phyloP scores from a whole-genome alignment of 1,284 basidiomycete species.

The Lentinula novae-zelandiae region DNA sequence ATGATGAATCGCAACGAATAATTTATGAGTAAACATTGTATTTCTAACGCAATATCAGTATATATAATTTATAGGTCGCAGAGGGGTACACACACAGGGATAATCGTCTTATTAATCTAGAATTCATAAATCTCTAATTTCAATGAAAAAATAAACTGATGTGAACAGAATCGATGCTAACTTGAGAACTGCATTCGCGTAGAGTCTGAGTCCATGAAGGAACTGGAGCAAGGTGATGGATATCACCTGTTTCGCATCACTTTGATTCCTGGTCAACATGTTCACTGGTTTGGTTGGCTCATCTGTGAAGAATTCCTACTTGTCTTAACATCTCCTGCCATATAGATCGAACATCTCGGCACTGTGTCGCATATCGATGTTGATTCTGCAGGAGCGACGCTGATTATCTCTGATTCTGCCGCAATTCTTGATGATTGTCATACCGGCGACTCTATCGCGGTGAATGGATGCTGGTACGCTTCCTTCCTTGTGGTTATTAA shows the following conservation, averaged over 20 bases:
- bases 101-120: not conserved
- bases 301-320: not conserved
- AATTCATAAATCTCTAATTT: not conserved
- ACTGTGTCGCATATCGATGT: slow-evolving; percentile 59
- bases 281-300: slow-evolving; percentile 16
- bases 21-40: not conserved
- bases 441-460: slow-evolving; percentile 93
- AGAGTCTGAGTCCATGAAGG: too few relatives aligned
- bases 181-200: too few relatives aligned
- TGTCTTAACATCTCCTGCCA: not conserved
- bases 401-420: slow-evolving; percentile 74
- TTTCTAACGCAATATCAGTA: slow-evolving; percentile 3
- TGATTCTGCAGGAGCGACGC: slow-evolving; percentile 75
- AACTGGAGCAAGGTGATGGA: too few relatives aligned
- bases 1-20: not conserved
- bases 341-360: slow-evolving; percentile 79
- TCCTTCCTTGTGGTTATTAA: not conserved
- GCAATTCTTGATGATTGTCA: slow-evolving; percentile 89
- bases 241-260: not conserved
- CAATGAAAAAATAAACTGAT: too few relatives aligned
- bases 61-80: not conserved
- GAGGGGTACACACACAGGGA: not conserved
- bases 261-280: slow-evolving; percentile 2
- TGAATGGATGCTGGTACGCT: slow-evolving; percentile 49
- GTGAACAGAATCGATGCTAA: too few relatives aligned